Percentiles rank a stretch among this genome's conserved stretches.
Evolutionary conservation across 768 basidiomycete species (phyloP).

Genomic region (Mycena belliarum): DNA sequence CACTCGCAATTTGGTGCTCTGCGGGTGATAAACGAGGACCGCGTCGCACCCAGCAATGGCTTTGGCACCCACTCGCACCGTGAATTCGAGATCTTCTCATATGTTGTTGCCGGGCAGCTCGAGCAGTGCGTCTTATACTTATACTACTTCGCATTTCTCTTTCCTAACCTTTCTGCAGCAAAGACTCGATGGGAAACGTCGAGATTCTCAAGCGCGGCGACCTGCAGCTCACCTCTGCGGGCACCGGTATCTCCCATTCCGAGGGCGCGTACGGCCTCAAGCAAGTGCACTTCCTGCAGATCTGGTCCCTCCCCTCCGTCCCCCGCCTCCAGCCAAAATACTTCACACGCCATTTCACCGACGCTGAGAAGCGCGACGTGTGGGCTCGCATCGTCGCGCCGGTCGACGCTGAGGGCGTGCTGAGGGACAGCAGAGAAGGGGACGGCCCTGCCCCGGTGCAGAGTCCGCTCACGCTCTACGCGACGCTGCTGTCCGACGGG

Average conservation of each 20-base stretch:
- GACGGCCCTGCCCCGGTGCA: conserved; percentile 82
- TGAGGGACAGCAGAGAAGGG: conserved; percentile 56
- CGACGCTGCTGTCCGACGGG: conserved; percentile 66
- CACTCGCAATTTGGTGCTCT: conserved; percentile 60
- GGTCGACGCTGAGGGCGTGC: conserved; percentile 56
- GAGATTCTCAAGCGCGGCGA: conserved; percentile 90
- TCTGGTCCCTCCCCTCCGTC: conserved; percentile 48
- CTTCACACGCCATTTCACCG: conserved; percentile 84
- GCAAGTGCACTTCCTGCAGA: conserved; percentile 54
- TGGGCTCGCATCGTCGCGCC: conserved; percentile 81
- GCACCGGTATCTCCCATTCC: conserved; percentile 88
- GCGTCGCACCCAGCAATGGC: conserved; percentile 73
- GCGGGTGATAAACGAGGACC: conserved; percentile 92
- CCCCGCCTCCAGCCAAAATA: conserved; percentile 70
- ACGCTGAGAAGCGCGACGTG: conserved; percentile 76
- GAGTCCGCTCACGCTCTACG: conserved; percentile 67
- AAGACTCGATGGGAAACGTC: conserved; percentile 89
- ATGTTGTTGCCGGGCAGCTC: conserved; percentile 75
- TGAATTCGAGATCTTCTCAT: conserved; percentile 91
- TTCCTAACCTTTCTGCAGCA: conserved; percentile 41
- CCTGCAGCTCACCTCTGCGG: conserved; percentile 88
- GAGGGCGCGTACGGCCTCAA: conserved; percentile 47
- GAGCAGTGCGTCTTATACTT: conserved; percentile 62
- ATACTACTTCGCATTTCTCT: background rate
- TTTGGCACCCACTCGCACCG: conserved; percentile 86